phyloP scores from a whole-genome alignment of 164 flowering plant species.

The Vitis rotundifolia region DNA sequence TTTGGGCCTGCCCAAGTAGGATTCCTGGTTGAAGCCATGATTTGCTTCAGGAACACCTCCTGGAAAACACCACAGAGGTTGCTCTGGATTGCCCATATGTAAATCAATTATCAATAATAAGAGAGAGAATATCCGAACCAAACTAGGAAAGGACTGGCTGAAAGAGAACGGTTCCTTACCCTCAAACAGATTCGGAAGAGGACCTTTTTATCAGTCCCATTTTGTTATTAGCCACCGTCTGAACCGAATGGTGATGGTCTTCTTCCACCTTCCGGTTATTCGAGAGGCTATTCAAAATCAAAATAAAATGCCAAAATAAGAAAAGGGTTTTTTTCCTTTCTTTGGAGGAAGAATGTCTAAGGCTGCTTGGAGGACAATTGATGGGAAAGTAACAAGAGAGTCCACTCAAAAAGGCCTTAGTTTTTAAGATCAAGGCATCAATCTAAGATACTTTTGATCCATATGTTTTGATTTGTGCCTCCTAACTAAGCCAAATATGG shows the following conservation, averaged over 20 bases:
- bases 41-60: too few species aligned
- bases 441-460: not conserved
- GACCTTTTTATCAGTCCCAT: too few species aligned
- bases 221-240: constrained; percentile 35
- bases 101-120: not conserved
- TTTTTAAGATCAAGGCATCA: not conserved
- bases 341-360: constrained; percentile 11
- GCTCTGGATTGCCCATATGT: too few species aligned
- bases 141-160: constrained; percentile 18
- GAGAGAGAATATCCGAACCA: constrained; percentile 15
- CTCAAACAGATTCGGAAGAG: constrained; percentile 19
- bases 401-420: constrained; percentile 23
- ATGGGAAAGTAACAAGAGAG: constrained; percentile 1
- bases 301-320: not conserved
- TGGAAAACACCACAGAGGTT: too few species aligned
- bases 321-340: not conserved
- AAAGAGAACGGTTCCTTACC: constrained; percentile 10
- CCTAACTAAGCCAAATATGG: constrained; percentile 34
- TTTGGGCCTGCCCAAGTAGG: too few species aligned
- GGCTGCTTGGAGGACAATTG: constrained; percentile 34
- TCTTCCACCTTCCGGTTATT: constrained; percentile 23
- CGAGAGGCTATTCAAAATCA: constrained; percentile 17
- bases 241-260: constrained; percentile 25
- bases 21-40: too few species aligned
- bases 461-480: constrained; percentile 22